Conservation (phyloP, 2,329 filamentous ascomycete genomes). For the Acrocalymma vagum region DNA sequence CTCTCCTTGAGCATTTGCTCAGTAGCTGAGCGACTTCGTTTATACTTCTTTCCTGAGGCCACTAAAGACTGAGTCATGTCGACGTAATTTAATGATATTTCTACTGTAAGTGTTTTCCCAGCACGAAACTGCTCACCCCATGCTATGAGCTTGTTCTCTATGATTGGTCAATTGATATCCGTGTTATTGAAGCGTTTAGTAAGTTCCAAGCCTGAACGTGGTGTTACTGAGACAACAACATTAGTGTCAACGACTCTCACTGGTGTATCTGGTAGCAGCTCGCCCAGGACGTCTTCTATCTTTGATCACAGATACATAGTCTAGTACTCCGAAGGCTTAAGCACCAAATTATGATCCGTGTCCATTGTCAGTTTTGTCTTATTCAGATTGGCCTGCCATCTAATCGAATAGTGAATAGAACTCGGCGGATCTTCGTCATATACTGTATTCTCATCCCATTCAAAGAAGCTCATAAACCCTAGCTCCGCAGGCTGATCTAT, state of each 20-base stretch:
- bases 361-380: slow-evolving; percentile 30
- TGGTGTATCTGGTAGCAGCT: slow-evolving; percentile 13
- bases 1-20: slow-evolving; percentile 34
- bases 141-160: slow-evolving; percentile 37
- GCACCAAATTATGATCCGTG: slow-evolving; percentile 33
- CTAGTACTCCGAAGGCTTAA: slow-evolving; percentile 22
- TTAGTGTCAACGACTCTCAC: slow-evolving; percentile 17
- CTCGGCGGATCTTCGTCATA: slow-evolving; percentile 26
- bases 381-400: slow-evolving; percentile 35
- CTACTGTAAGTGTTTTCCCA: slow-evolving; percentile 40
- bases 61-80: slow-evolving; percentile 13
- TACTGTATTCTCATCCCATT: slow-evolving; percentile 21
- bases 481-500: too few relatives aligned
- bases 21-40: slow-evolving; percentile 17
- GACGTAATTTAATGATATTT: slow-evolving; percentile 42
- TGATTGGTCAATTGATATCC: slow-evolving; percentile 35
- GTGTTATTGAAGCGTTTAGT: slow-evolving; percentile 35
- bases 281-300: slow-evolving; percentile 17
- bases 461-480: too few relatives aligned
- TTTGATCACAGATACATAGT: slow-evolving; percentile 11
- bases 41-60: slow-evolving; percentile 6
- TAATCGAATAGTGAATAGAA: slow-evolving; percentile 35
- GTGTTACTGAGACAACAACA: slow-evolving; percentile 30
- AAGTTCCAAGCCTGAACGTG: slow-evolving; percentile 35
- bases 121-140: slow-evolving; percentile 17